phyloP scores from a whole-genome alignment of 129 eudicot species.

The Oenanthe sinensis region DNA sequence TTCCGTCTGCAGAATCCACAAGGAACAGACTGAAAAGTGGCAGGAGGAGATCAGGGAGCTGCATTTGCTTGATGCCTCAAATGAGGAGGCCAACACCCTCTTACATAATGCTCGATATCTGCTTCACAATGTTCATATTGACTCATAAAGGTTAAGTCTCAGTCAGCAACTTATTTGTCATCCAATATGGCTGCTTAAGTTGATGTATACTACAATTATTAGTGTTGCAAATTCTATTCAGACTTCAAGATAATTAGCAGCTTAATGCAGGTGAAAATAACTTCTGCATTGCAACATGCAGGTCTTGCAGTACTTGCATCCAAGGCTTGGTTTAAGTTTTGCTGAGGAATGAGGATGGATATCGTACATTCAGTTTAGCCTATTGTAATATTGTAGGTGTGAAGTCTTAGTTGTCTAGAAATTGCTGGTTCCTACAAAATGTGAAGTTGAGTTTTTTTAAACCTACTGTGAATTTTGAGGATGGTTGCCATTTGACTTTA shows the following conservation, averaged over 20 bases:
- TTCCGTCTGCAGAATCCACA: constrained; percentile 59
- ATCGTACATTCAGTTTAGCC: too few species aligned
- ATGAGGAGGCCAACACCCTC: constrained; percentile 58
- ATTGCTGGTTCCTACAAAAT: background rate
- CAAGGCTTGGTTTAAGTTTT: too few species aligned
- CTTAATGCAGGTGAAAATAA: background rate
- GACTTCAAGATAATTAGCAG: background rate
- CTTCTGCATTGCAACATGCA: background rate
- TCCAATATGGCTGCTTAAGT: background rate
- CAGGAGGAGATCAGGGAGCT: constrained; percentile 83
- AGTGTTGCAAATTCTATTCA: background rate
- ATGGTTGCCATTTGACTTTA: background rate
- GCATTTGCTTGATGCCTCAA: constrained; percentile 65
- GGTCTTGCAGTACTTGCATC: background rate
- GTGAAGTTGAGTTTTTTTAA: background rate
- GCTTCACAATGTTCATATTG: background rate
- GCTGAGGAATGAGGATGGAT: too few species aligned
- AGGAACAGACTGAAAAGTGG: constrained; percentile 89
- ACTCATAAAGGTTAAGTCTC: background rate
- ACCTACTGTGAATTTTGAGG: background rate
- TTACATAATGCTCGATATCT: constrained; percentile 17
- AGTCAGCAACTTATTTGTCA: background rate
- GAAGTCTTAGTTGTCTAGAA: background rate
- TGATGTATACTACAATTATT: background rate
- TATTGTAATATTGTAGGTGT: background rate